These are phyloP conservation scores for Diplodia seriata DNA, from an alignment of 2,329 filamentous ascomycete species.

Conservation along the genomic window DNA sequence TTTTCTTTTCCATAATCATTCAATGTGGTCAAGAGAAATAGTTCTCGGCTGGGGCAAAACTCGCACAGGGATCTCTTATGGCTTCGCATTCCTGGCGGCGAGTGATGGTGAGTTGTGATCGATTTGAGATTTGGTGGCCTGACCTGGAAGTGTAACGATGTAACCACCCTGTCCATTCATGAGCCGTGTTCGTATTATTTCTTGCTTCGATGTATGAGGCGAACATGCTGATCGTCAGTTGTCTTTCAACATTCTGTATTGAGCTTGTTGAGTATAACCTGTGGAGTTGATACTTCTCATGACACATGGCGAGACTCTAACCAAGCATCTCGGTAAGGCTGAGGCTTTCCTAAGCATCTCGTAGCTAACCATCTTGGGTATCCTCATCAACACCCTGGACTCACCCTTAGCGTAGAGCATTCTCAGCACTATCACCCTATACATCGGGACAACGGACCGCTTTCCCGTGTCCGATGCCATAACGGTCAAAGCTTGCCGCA, in stretches of 20 bases:
- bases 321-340: background rate
- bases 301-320: background rate
- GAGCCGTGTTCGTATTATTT: background rate
- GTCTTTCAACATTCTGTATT: background rate
- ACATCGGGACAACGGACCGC: background rate
- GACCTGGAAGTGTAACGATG: background rate
- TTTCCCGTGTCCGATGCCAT: background rate
- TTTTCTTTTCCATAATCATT: background rate
- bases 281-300: background rate
- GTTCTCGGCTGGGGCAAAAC: background rate
- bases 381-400: background rate
- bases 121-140: background rate
- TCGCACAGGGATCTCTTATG: background rate
- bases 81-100: background rate
- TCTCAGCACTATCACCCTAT: background rate
- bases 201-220: background rate
- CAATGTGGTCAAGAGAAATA: background rate
- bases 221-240: background rate
- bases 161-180: background rate
- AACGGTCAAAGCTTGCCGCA: background rate
- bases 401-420: background rate
- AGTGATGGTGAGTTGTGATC: background rate
- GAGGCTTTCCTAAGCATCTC: background rate
- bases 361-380: background rate
- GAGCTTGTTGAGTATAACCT: background rate